phyloP scores from a whole-genome alignment of 2,329 filamentous ascomycete genomes.

The Capronia coronata region DNA sequence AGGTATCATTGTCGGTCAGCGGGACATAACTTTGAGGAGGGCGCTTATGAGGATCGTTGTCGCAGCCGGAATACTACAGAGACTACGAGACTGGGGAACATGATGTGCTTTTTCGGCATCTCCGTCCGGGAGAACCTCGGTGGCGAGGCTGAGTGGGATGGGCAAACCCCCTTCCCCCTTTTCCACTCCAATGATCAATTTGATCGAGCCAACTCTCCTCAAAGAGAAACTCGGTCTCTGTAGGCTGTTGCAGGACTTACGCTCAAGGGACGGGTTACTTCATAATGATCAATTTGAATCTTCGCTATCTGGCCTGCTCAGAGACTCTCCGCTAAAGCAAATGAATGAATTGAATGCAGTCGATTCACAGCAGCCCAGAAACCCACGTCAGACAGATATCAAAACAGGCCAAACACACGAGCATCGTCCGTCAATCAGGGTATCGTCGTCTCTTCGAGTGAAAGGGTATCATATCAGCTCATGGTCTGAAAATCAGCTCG shows the following conservation, averaged over 20 bases:
- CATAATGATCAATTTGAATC: no score
- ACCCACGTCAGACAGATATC: not conserved
- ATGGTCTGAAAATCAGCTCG: not conserved
- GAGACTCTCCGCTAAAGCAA: constrained; percentile 2
- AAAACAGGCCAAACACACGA: not conserved
- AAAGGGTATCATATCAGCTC: constrained; percentile 3
- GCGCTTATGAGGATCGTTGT: no score
- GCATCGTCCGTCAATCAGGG: constrained; percentile 2
- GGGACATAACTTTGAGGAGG: constrained; percentile 3
- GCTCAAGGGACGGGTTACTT: no score
- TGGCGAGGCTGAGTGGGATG: no score
- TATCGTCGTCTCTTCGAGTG: constrained; percentile 3
- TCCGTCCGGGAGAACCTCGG: not conserved
- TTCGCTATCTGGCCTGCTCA: no score
- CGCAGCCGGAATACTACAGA: no score
- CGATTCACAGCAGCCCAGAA: not conserved
- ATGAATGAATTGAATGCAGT: not conserved
- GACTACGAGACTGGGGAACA: not conserved
- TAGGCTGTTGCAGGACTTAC: no score
- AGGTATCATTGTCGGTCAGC: constrained; percentile 14
- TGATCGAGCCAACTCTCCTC: no score
- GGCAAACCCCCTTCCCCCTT: no score
- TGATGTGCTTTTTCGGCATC: constrained; percentile 3
- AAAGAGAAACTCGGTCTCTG: no score
- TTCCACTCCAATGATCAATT: no score